Base-by-base conservation (phyloP, 495 filamentous ascomycete genomes). In the Aspergillus conjunctus region DNA sequence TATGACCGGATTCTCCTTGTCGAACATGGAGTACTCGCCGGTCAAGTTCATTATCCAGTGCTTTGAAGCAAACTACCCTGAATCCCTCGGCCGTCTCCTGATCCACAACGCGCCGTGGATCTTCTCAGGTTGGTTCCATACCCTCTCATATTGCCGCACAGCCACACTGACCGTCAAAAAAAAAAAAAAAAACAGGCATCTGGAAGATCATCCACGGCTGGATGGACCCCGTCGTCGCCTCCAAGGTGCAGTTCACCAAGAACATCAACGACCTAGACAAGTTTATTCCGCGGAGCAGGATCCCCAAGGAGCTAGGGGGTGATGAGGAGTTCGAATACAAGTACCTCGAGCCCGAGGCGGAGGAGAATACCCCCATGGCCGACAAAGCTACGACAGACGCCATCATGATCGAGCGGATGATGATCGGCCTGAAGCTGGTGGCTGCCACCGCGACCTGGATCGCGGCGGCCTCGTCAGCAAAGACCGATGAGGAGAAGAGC, bases 1-100 rank as follows among this genome's bases (percentile, higher is more conserved):
- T 73, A 93, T 98, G 90, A 94, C 89, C 7, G 84, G 85, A 56
- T 98, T 98, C 73, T 87, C 87, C 44, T 77, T 98, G 75, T 86
- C 92, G 0, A 98, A 98, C 72, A 97, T 98, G 94, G 90, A 98
- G 68, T 98, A 98, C 70, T 83, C 90, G 0, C 94, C 94, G 0
- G 91, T 98, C 22, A 98, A 93, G 67, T 98, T 97, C 79, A 95
- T 98, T 85, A 97, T 98, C 79, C 95, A 96, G 76, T 96, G 91
- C 74, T 98, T 98, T 71, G 94, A 98, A 77, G 94, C 94, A 46
- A 97, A 98, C 74, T 98, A 98, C 70, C 94, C 94, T 31, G 94
- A 98, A 71, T 90, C 83, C 50, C 80, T 98, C 0, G 94, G 94
- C 46, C 79, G 90, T 8, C 92, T 97, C 7, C 86, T 97, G 15